A percentile compares a stretch with the other conserved stretches of the same genome.
Evolutionary conservation across 805 yeast genomes (phyloP).

Genomic region (Cyberlindnera mrakii): DNA sequence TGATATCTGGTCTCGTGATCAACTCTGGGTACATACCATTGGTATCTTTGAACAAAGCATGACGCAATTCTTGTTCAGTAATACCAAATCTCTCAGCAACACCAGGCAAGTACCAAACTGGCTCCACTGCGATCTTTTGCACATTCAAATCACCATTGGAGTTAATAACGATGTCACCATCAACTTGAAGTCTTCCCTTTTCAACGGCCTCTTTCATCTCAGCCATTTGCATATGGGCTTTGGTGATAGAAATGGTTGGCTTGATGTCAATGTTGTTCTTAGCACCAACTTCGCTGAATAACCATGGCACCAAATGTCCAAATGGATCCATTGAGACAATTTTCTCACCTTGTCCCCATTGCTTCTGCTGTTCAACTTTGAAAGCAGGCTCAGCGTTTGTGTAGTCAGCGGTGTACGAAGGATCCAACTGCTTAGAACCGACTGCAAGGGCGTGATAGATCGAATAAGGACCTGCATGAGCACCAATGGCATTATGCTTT

Average conservation of each 20-base stretch:
- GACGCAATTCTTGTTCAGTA: conserved; percentile 48
- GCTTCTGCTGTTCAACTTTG: conserved; percentile 44
- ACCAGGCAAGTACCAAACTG: conserved; percentile 67
- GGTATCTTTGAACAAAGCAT: conserved; percentile 60
- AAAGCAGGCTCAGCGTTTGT: conserved; percentile 61
- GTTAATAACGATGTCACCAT: conserved; percentile 56
- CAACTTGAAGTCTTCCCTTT: conserved; percentile 47
- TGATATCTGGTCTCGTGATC: conserved; percentile 61
- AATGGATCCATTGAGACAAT: conserved; percentile 63
- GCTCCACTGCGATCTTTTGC: conserved; percentile 62
- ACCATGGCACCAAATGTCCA: conserved; percentile 62
- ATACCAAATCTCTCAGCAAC: conserved; percentile 59
- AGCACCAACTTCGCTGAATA: conserved; percentile 38
- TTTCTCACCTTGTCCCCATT: conserved; percentile 50
- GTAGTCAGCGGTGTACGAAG: conserved; percentile 50
- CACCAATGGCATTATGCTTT: conserved; percentile 59
- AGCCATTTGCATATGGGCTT: conserved; percentile 55
- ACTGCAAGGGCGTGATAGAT: conserved; percentile 62
- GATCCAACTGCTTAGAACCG: conserved; percentile 51
- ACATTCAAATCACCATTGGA: conserved; percentile 55
- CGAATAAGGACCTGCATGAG: conserved; percentile 58
- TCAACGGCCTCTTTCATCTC: conserved; percentile 54
- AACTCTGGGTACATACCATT: conserved; percentile 69
- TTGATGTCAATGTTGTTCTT: conserved; percentile 48
- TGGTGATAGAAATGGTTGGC: conserved; percentile 63